Base-by-base conservation (phyloP, 2,329 filamentous ascomycete species). In the Harringtonia aguacate region DNA sequence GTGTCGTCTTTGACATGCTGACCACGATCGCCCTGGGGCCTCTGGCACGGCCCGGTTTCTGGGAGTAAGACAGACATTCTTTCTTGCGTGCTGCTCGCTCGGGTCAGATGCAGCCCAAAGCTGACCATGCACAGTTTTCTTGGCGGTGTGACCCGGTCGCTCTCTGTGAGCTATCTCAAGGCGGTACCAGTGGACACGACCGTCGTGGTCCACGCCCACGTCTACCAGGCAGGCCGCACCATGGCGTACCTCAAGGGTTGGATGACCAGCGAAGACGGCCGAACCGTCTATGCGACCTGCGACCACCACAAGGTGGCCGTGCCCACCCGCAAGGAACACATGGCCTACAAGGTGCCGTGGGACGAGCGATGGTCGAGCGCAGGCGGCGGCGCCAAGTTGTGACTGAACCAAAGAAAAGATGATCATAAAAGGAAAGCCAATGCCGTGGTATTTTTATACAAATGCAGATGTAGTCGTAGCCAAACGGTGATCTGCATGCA, bases 1-100 rank as follows among this genome's bases (percentile, higher is more conserved):
- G 69, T 1, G 58, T 72, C 6, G 69, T 76, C 36, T 73, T 74
- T 47, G 75, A 79, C 52, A 70, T 77, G 57, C 64, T 66, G 44
- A 74, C 69, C 5, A 72, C 68, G 0, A 62, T 62, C 13, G 68
- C 70, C 1, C 56, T 75, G 17, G 70, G 68, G 34, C 68, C 70
- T 2, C 41, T 74, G 13, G 61, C 68, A 6, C 61, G 58, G 30
- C 65, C 67, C 0, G 69, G 66, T 3, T 72, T 63, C 52, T 75
- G 69, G 69, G 64, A 71, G 59, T 55, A 36, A 10, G 24, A n/a
- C n/a, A n/a, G n/a, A n/a, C n/a, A n/a, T n/a, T n/a, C n/a, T n/a
- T n/a, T n/a, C n/a, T n/a, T n/a, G n/a, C n/a, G n/a, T n/a, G n/a
- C n/a, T n/a, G n/a, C n/a, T 27, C 24, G 24, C 24, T 27, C 7